These are phyloP conservation scores for Neospermospora avenae DNA, from an alignment of 2,329 filamentous ascomycete species.

Conservation along the genomic window DNA sequence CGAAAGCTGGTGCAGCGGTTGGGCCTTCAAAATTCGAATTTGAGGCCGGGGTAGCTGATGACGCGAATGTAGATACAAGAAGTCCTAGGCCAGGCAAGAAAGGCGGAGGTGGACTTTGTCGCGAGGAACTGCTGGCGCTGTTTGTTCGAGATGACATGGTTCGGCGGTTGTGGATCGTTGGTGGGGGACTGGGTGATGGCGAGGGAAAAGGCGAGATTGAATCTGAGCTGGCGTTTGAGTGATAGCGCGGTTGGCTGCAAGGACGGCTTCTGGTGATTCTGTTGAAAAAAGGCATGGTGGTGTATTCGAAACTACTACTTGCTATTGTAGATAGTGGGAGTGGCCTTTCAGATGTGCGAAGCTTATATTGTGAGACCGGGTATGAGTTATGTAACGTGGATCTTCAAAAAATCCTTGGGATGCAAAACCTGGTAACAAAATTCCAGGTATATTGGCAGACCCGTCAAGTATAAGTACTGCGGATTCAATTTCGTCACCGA, in stretches of 20 bases:
- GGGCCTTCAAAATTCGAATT: not conserved
- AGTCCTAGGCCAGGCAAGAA: conserved; percentile 12
- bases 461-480: not conserved
- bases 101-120: conserved; percentile 12
- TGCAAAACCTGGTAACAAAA: not conserved
- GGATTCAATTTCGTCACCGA: not conserved
- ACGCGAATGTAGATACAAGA: not conserved
- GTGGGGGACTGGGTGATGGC: conserved; percentile 10
- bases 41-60: not conserved
- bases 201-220: conserved; percentile 7
- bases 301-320: not conserved
- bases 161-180: conserved; percentile 15
- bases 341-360: too few species aligned
- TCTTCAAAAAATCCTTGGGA: not conserved
- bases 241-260: not conserved
- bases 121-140: not conserved
- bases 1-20: not conserved
- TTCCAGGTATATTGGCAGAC: not conserved
- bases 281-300: conserved; percentile 1
- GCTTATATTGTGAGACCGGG: too few species aligned
- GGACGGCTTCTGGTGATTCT: not conserved
- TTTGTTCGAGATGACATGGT: conserved; percentile 12
- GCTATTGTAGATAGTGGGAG: not conserved
- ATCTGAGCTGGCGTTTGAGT: not conserved
- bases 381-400: too few species aligned